Base-by-base conservation (phyloP, 129 eudicot species). In the Centrapalus pauciflorus region DNA sequence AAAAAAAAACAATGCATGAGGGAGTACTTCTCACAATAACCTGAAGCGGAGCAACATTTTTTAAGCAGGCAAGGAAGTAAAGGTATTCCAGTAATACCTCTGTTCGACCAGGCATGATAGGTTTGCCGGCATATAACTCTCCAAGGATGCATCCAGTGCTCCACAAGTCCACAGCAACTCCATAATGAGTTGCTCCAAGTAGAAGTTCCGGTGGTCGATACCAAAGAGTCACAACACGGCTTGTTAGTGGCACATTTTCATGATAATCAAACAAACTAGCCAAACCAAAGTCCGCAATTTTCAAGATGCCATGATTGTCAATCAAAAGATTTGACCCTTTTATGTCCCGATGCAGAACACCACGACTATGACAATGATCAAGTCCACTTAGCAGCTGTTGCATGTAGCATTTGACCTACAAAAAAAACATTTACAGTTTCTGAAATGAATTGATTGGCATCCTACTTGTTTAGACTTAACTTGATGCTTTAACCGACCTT, bases 61-160 rank as follows among this genome's bases (percentile, higher is more conserved):
- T n/a, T n/a, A n/a, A n/a, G n/a, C n/a, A n/a, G n/a, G n/a, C n/a
- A 45, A 45, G 52, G 59, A 14, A 49, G 19, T 4, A 16, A 29
- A 48, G 23, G 49, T 23, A 52, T n/a, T n/a, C n/a, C n/a, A n/a
- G 40, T 26, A 45, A 30, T 75, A 79, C 76, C 95, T 88, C 96
- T 1, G 91, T 88, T 76, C 87, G 71, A 33, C 96, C 96, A 38
- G 90, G 91, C 96, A 88, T 84, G 43, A 77, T 29, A 57, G 89
- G 77, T 69, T 71, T 82, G 17, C 87, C 83, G 46, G 71, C 37
- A 32, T 62, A 73, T 38, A 82, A 69, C 37, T 82, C 87, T 19
- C 77, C 87, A 43, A 82, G 76, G 41, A 82, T 69, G 56, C 87
- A 82, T 7, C 83, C 87, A 1, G 77, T 72, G 60, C 80, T 77